Evolutionary conservation across 805 yeast species (phyloP), one percentile per base, ranked within the genome.

Genomic region (Candida namnaoensis): DNA sequence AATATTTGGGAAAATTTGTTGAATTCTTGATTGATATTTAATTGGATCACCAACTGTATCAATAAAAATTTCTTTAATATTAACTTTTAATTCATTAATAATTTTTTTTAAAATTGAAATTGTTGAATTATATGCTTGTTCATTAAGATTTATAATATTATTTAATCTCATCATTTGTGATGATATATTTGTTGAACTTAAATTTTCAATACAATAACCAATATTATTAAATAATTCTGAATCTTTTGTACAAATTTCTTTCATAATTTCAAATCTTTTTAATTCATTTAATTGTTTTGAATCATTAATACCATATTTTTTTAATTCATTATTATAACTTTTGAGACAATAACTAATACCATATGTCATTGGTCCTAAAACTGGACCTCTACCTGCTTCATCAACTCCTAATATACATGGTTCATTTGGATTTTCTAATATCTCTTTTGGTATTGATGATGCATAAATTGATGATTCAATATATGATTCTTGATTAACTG

Each of bases 351-450:
- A 93, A 4, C 93, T 80, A 7, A 88, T 68, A 4, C 95, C 95
- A 56, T 93, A 93, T 2, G 93, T 99, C 99, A 93, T 93, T 0
- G 98, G 95, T 0, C 99, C 99, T 35, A 95, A 54, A 0, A 95
- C 97, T 0, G 99, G 99, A 0, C 99, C 99, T 49, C 99, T 72
- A 1, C 99, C 99, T 0, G 99, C 99, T 58, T 93, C 99, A 60
- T 93, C 99, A 1, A 93, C 95, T 1, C 99, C 99, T 10, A 93
- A 61, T 4, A 68, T 60, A 2, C 80, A 72, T 0, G 72, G 66
- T 11, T 60, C 65, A 1, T 49, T 44, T 1, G 67, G 63, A 35
- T 64, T 44, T 3, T 53, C 54, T 11, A 41, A 32, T 15, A 76
- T 56, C 8, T 37, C 45, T 3, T 36, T 39, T 1, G 88, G 88